These are phyloP conservation scores for Quercus engelmannii DNA, from an alignment of 306 rosid species.

Conservation along the genomic window DNA sequence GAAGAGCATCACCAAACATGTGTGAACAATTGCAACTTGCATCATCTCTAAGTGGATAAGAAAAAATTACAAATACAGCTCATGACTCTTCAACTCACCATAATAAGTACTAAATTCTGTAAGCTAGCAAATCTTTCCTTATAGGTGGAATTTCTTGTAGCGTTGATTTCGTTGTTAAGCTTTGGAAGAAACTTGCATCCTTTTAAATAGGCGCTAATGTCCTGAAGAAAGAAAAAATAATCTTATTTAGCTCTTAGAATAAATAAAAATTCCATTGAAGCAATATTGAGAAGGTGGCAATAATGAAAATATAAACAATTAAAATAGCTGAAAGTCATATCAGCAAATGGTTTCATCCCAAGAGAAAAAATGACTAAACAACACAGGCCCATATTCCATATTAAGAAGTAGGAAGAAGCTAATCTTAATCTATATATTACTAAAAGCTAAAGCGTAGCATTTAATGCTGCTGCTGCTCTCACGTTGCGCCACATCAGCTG, in stretches of 20 bases:
- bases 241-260: neutral
- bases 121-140: constrained; percentile 68
- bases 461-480: too few species aligned
- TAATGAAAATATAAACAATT: neutral
- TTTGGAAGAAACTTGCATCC: constrained; percentile 33
- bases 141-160: constrained; percentile 36
- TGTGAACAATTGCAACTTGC: neutral
- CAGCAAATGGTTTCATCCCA: neutral
- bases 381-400: neutral
- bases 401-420: neutral
- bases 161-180: too few species aligned
- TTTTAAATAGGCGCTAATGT: constrained; percentile 42
- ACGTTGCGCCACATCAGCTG: too few species aligned
- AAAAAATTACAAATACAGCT: constrained; percentile 15
- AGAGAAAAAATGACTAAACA: neutral
- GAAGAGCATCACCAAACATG: neutral
- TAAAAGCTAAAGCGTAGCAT: too few species aligned
- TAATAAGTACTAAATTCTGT: constrained; percentile 65
- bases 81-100: constrained; percentile 53
- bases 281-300: neutral
- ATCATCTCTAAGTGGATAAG: neutral
- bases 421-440: neutral
- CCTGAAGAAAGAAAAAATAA: constrained; percentile 38
- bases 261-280: neutral
- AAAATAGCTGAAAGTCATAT: neutral